phyloP scores from a whole-genome alignment of 1,284 basidiomycete species.

The Entoloma clypeatum region DNA sequence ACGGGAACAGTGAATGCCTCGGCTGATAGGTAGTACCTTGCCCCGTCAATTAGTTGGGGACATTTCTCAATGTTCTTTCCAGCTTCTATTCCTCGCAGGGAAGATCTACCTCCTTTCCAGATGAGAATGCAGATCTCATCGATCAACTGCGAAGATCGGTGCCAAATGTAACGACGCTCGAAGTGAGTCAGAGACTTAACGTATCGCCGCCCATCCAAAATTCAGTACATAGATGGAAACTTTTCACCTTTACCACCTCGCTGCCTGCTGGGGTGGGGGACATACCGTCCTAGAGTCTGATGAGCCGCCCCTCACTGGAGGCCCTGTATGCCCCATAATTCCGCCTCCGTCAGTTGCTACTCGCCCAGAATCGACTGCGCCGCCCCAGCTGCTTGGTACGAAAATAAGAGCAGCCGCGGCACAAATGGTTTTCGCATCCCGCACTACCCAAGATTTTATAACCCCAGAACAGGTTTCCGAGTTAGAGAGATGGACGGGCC shows the following conservation, averaged over 20 bases:
- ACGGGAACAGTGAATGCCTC: slow-evolving; percentile 63
- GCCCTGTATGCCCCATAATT: slow-evolving; percentile 41
- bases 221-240: slow-evolving; percentile 67
- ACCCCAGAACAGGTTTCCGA: slow-evolving; percentile 61
- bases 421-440: slow-evolving; percentile 83
- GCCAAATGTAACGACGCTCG: slow-evolving; percentile 58
- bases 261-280: slow-evolving; percentile 52
- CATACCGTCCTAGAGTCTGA: slow-evolving; percentile 19
- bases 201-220: slow-evolving; percentile 2
- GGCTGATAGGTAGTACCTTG: slow-evolving; percentile 59
- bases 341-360: slow-evolving; percentile 26
- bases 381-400: slow-evolving; percentile 34
- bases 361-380: slow-evolving; percentile 22
- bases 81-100: slow-evolving; percentile 88
- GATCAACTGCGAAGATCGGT: slow-evolving; percentile 47
- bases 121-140: slow-evolving; percentile 68
- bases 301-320: slow-evolving; percentile 42
- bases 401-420: slow-evolving; percentile 71
- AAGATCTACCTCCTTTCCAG: slow-evolving; percentile 74
- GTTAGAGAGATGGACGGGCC: slow-evolving; percentile 67
- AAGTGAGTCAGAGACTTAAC: slow-evolving; percentile 44
- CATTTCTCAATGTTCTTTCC: slow-evolving; percentile 6
- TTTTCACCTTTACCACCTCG: slow-evolving; percentile 72
- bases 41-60: neutral
- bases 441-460: slow-evolving; percentile 74